phyloP scores from a whole-genome alignment of 1,284 basidiomycete genomes.

The Macrocystidia cucumis region DNA sequence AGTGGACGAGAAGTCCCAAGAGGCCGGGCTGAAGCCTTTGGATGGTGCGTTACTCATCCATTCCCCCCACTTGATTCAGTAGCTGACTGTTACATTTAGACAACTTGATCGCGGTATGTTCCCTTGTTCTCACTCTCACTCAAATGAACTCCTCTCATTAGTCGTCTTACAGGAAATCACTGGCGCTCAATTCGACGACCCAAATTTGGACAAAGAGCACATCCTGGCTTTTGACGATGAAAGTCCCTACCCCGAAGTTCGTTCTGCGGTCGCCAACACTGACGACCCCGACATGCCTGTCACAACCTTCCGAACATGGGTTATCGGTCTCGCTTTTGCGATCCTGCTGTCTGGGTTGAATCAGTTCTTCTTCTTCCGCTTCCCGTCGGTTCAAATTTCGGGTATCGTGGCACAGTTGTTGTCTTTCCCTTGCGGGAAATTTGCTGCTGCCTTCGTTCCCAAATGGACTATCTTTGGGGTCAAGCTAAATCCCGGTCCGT shows the following conservation, averaged over 20 bases:
- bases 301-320: constrained; percentile 48
- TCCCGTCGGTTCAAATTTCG: constrained; percentile 35
- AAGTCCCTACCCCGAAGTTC: constrained; percentile 55
- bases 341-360: constrained; percentile 43
- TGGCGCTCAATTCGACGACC: constrained; percentile 32
- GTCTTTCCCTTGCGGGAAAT: constrained; percentile 37
- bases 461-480: constrained; percentile 34
- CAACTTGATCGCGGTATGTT: no score
- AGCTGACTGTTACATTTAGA: no score
- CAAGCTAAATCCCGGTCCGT: constrained; percentile 40
- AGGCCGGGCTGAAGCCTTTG: no score
- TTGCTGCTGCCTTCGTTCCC: constrained; percentile 31
- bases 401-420: constrained; percentile 39
- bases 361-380: constrained; percentile 49
- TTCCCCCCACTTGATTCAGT: no score
- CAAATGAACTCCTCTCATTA: no score
- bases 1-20: no score
- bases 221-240: constrained; percentile 34
- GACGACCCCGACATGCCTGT: constrained; percentile 49
- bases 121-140: no score
- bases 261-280: constrained; percentile 48
- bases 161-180: constrained; percentile 16
- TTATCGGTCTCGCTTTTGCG: constrained; percentile 40
- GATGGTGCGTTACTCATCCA: no score
- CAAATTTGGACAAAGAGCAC: constrained; percentile 36